Conservation (phyloP, 768 basidiomycete genomes). For the Pleurotus platypus region DNA sequence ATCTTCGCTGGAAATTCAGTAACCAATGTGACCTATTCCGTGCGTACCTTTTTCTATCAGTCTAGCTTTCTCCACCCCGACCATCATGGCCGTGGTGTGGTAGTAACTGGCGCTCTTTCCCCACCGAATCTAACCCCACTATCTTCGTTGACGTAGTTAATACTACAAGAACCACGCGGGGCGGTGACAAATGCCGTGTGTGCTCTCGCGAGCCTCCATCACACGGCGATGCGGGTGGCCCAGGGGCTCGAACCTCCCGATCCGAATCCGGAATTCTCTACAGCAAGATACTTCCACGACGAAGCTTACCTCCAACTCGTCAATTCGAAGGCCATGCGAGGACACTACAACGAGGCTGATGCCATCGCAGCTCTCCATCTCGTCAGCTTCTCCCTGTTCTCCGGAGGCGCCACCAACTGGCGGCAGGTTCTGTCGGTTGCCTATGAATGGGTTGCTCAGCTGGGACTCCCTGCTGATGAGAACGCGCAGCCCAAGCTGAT, state of each 20-base stretch:
- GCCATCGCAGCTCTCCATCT: slow-evolving; percentile 79
- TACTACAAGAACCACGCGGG: slow-evolving; percentile 64
- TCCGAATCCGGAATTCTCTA: slow-evolving; percentile 49
- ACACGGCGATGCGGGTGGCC: slow-evolving; percentile 55
- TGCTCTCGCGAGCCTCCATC: slow-evolving; percentile 73
- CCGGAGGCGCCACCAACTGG: slow-evolving; percentile 70
- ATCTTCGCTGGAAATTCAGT: slow-evolving; percentile 61
- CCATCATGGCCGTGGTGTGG: neutral
- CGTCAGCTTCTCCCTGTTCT: slow-evolving; percentile 68
- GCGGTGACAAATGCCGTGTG: slow-evolving; percentile 71
- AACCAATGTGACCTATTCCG: slow-evolving; percentile 62
- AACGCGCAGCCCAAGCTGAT: slow-evolving; percentile 60
- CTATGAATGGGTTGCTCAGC: slow-evolving; percentile 69
- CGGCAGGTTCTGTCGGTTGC: slow-evolving; percentile 64
- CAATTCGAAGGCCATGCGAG: slow-evolving; percentile 49
- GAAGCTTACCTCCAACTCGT: slow-evolving; percentile 64
- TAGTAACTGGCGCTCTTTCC: neutral
- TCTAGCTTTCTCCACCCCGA: too few species aligned
- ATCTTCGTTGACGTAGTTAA: slow-evolving; percentile 31
- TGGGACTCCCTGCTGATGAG: slow-evolving; percentile 55
- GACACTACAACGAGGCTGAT: slow-evolving; percentile 59
- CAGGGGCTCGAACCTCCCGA: slow-evolving; percentile 58
- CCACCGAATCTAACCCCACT: neutral
- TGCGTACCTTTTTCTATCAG: slow-evolving; percentile 29
- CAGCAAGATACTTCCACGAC: slow-evolving; percentile 63